Conservation (phyloP, 768 basidiomycete species). For the Mycena polygramma region DNA sequence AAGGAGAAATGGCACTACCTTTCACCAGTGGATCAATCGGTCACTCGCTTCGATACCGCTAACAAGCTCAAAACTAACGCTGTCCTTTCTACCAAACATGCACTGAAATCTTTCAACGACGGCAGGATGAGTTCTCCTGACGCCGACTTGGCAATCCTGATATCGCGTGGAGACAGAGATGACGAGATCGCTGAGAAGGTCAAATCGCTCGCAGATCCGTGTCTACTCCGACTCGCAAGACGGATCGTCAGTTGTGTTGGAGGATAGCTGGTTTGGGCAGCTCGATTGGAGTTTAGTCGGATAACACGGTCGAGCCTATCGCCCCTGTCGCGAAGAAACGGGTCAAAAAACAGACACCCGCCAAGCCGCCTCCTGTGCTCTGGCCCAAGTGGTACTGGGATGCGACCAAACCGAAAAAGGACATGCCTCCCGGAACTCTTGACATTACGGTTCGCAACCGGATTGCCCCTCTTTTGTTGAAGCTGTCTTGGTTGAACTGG, state of each 20-base stretch:
- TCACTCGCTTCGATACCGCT: conserved; percentile 59
- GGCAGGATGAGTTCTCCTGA: conserved; percentile 59
- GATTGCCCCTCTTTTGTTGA: conserved; percentile 86
- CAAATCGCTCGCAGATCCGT: conserved; percentile 55
- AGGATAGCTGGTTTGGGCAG: conserved; percentile 72
- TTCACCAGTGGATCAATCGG: conserved; percentile 43
- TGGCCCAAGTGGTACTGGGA: conserved; percentile 99
- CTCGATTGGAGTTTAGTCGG: conserved; percentile 74
- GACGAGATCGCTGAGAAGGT: conserved; percentile 52
- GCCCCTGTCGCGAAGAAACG: conserved; percentile 40
- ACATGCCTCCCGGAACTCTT: conserved; percentile 74
- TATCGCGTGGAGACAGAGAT: conserved; percentile 60
- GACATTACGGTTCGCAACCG: conserved; percentile 90
- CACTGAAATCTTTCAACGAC: conserved; percentile 57
- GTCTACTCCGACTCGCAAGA: conserved; percentile 44
- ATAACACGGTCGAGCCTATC: conserved; percentile 13
- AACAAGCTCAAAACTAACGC: conserved; percentile 55
- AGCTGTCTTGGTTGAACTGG: conserved; percentile 88
- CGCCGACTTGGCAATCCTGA: conserved; percentile 56
- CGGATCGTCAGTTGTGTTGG: conserved; percentile 35
- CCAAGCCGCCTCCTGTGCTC: conserved; percentile 62
- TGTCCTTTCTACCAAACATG: conserved; percentile 63
- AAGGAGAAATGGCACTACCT: conserved; percentile 80
- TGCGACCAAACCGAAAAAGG: conserved; percentile 79
- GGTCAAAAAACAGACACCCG: conserved; percentile 47